phyloP scores from a whole-genome alignment of 805 yeast genomes.

The Saccharomycopsis babjevae region DNA sequence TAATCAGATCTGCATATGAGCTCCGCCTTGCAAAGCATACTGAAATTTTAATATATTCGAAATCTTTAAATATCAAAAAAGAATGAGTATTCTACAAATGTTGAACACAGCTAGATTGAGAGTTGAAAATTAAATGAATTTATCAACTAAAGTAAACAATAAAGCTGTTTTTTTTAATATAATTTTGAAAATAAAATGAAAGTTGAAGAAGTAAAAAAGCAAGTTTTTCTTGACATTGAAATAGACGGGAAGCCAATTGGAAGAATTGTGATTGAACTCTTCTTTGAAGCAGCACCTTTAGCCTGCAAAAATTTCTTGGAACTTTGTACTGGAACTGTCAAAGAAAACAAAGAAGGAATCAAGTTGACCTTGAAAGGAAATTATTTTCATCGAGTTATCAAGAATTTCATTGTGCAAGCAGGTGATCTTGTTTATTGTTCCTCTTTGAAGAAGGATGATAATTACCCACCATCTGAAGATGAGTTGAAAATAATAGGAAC shows the following conservation, averaged over 20 bases:
- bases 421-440: slow-evolving; percentile 46
- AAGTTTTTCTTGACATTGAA: slow-evolving; percentile 42
- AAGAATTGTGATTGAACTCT: slow-evolving; percentile 51
- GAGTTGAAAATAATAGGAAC: slow-evolving; percentile 26
- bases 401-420: slow-evolving; percentile 61
- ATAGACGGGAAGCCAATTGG: slow-evolving; percentile 38
- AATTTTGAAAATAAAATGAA: not conserved
- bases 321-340: slow-evolving; percentile 32
- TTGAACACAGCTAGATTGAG: no score
- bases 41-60: no score
- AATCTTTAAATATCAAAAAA: no score
- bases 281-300: slow-evolving; percentile 41
- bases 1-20: no score
- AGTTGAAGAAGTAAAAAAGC: slow-evolving; percentile 1
- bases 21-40: no score
- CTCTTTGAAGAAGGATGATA: slow-evolving; percentile 16
- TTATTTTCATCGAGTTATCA: slow-evolving; percentile 52
- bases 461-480: slow-evolving; percentile 14
- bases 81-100: no score
- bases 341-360: slow-evolving; percentile 19
- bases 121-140: no score
- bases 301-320: slow-evolving; percentile 41
- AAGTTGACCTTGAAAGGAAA: slow-evolving; percentile 32
- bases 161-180: no score
- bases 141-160: not conserved